Evolutionary conservation across 257 asterid species (phyloP).

Genomic region (Solanum chiquidenum): DNA sequence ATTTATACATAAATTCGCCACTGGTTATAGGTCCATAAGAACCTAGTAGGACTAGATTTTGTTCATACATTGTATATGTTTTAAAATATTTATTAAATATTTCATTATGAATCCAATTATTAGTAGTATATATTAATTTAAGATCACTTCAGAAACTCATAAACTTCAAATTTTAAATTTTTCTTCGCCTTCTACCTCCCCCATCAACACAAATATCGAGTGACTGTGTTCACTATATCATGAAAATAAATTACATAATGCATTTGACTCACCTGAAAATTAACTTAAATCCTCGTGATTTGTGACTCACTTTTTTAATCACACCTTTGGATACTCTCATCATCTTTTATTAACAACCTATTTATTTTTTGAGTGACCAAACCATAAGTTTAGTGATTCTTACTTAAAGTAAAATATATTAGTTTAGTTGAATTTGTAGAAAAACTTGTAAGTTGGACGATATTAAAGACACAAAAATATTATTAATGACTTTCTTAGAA

Average conservation of each 20-base stretch:
- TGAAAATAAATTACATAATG: no score
- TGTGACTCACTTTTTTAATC: not conserved
- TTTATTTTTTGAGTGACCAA: not conserved
- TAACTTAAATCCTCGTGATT: not conserved
- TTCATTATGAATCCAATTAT: not conserved
- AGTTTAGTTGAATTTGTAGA: not conserved
- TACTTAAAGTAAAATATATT: not conserved
- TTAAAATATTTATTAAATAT: no score
- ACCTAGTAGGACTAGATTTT: not conserved
- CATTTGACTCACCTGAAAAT: not conserved
- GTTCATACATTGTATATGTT: not conserved
- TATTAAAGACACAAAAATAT: not conserved
- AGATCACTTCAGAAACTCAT: no score
- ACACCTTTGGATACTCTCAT: not conserved
- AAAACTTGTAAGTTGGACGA: not conserved
- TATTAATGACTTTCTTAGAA: not conserved
- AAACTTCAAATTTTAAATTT: no score
- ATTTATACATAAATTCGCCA: no score
- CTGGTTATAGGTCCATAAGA: not conserved
- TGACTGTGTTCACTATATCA: no score
- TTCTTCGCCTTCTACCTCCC: accelerated
- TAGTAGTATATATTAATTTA: no score
- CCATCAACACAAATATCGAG: not conserved
- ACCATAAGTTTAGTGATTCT: not conserved
- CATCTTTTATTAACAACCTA: not conserved